phyloP scores from a whole-genome alignment of 371 early-diverging fungal species.

The Mucor ambiguus region DNA sequence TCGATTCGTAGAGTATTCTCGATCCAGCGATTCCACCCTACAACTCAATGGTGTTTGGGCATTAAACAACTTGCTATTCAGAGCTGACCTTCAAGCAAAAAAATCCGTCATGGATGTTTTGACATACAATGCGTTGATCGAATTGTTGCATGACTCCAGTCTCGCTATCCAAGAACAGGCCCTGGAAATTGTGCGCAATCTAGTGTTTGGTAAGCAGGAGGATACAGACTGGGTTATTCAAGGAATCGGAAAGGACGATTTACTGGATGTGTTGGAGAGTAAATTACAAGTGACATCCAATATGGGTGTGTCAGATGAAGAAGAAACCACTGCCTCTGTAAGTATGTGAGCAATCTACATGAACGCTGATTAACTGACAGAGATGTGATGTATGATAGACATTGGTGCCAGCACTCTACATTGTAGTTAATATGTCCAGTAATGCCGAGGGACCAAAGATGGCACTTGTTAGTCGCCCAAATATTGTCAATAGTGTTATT shows the following conservation, averaged over 20 bases:
- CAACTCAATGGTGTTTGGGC: slow-evolving; percentile 86
- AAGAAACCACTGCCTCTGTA: slow-evolving; percentile 30
- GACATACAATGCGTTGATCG: slow-evolving; percentile 64
- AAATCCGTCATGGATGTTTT: slow-evolving; percentile 70
- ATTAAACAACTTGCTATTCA: slow-evolving; percentile 79
- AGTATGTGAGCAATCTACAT: background rate
- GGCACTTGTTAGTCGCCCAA: slow-evolving; percentile 60
- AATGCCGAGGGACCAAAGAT: slow-evolving; percentile 71
- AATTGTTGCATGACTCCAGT: slow-evolving; percentile 67
- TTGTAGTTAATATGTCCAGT: slow-evolving; percentile 79
- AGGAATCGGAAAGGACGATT: slow-evolving; percentile 66
- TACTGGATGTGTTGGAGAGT: slow-evolving; percentile 69
- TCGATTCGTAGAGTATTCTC: slow-evolving; percentile 68
- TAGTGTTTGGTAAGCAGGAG: slow-evolving; percentile 66
- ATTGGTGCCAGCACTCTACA: slow-evolving; percentile 52
- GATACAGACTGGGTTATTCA: slow-evolving; percentile 60
- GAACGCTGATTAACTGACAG: background rate
- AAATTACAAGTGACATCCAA: slow-evolving; percentile 54
- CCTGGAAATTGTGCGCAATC: slow-evolving; percentile 77
- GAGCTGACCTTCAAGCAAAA: slow-evolving; percentile 72
- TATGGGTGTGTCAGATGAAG: slow-evolving; percentile 39
- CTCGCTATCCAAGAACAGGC: slow-evolving; percentile 78
- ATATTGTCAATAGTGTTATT: slow-evolving; percentile 58
- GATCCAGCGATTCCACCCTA: slow-evolving; percentile 51
- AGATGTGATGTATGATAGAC: slow-evolving; percentile 22